Percentiles rank a stretch among this genome's conserved stretches.
Evolutionary conservation across 2,329 filamentous ascomycete genomes (phyloP).

Genomic region (Ophiostoma himal-ulmi): DNA sequence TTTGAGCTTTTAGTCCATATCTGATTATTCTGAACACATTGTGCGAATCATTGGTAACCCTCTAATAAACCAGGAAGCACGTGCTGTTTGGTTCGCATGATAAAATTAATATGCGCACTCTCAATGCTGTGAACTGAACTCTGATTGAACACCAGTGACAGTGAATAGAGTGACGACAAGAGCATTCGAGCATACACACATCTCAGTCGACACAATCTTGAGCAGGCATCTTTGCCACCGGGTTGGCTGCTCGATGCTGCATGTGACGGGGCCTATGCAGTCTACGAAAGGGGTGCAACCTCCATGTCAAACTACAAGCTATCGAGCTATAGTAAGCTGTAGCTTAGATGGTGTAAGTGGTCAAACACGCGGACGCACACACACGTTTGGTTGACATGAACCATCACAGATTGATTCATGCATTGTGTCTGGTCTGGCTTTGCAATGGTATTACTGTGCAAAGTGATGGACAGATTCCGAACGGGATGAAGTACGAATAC

Average conservation of each 20-base stretch:
- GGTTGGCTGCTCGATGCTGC: slow-evolving; percentile 5
- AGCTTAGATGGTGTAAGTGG: background rate
- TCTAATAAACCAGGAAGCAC: background rate
- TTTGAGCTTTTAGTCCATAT: too few relatives aligned
- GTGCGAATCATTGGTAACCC: too few relatives aligned
- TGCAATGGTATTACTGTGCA: background rate
- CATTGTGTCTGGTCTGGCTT: background rate
- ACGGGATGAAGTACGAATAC: background rate
- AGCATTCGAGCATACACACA: background rate
- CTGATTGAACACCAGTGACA: too few relatives aligned
- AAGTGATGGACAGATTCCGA: background rate
- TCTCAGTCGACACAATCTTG: background rate
- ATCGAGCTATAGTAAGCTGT: background rate
- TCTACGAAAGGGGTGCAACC: slow-evolving; percentile 7
- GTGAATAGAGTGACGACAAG: background rate
- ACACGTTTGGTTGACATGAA: background rate
- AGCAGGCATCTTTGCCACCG: background rate
- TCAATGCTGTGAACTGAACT: background rate
- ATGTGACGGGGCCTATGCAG: background rate
- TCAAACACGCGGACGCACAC: background rate
- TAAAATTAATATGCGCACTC: background rate
- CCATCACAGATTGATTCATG: background rate
- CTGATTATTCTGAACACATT: too few relatives aligned
- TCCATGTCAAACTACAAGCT: background rate
- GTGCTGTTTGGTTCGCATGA: background rate